Evolutionary conservation across 257 asterid genomes (phyloP), one percentile per base, ranked within the genome.

Genomic region (Fraxinus pennsylvanica): DNA sequence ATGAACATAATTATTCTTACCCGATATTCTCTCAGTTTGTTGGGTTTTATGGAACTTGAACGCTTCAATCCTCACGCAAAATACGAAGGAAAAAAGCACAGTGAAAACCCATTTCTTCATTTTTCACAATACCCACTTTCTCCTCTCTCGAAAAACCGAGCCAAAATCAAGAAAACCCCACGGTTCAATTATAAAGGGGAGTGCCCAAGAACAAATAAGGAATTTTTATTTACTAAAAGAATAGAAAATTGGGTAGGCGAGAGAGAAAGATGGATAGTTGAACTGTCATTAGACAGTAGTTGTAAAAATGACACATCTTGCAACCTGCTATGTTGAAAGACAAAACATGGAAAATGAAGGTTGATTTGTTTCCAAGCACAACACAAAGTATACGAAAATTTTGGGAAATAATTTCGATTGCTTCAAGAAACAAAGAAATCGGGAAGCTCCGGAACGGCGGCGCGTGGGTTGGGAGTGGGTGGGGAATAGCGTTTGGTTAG

Each of bases 261-360:
- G 61, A 52, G 73, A 21, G 74, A 74, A 78, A 71, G 82, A 79
- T 81, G 80, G 76, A 85, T 73, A 25, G 93, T 89, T 90, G 87
- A 82, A 76, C 82, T 83, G 93, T 89, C 93, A 82, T 65, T 74
- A 79, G 80, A 71, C 74, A 78, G 85, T 79, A 82, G 91, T 80
- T 90, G 95, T 50, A 70, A 71, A 76, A 77, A 72, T 27, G 79
- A 73, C 85, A 65, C 85, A 50, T 79, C 86, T 90, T 80, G 88
- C 85, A 84, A 87, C 82, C 54, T 72, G 82, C 76, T 74, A 67
- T 79, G 81, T 87, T 63, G 38, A 81, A 50, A 76, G 21, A 33
- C 36, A 75, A 73, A 61, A 14, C 25, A 47, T 41, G 77, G 77
- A 82, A 71, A 84, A 63, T 52, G 57, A 82, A 76, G 76, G 43